These are phyloP conservation scores for Cladophialophora exuberans DNA, from an alignment of 2,329 filamentous ascomycete species.

Conservation along the genomic window DNA sequence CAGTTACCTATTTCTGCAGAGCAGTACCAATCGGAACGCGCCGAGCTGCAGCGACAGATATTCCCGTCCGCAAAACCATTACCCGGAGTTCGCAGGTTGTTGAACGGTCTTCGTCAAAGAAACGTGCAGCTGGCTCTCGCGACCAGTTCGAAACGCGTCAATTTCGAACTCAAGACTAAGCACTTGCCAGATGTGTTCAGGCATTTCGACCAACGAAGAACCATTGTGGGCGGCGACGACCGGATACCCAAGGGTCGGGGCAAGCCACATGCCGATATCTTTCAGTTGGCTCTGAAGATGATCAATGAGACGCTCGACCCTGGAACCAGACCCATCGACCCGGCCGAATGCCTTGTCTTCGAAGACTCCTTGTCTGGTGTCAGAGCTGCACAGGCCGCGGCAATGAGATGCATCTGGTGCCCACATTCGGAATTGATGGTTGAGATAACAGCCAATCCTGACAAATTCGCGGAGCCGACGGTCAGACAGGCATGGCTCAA, in stretches of 20 bases:
- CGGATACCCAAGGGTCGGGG: conserved; percentile 77
- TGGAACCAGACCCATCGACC: conserved; percentile 66
- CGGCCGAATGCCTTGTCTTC: conserved; percentile 94
- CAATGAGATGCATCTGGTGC: conserved; percentile 93
- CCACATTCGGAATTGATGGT: conserved; percentile 78
- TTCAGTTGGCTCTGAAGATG: conserved; percentile 78
- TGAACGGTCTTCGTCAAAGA: conserved; percentile 56
- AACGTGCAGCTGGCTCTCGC: conserved; percentile 74
- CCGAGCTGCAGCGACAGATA: conserved; percentile 66
- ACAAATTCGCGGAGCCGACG: conserved; percentile 79
- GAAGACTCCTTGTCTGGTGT: conserved; percentile 94
- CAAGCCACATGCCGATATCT: conserved; percentile 94
- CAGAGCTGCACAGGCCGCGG: conserved; percentile 84
- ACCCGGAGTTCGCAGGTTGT: conserved; percentile 73
- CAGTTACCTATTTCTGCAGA: conserved; percentile 75
- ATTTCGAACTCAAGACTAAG: conserved; percentile 76
- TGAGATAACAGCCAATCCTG: conserved; percentile 74
- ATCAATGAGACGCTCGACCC: conserved; percentile 77
- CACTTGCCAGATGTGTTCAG: conserved; percentile 56
- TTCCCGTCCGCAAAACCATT: conserved; percentile 76
- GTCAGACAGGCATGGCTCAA: conserved; percentile 63
- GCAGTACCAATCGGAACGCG: conserved; percentile 65
- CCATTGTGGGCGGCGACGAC: conserved; percentile 81
- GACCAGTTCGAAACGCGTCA: conserved; percentile 72
- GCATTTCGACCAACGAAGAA: conserved; percentile 63